Conservation (phyloP, 441 rosid genomes). For the Lagerstroemia fauriei region DNA sequence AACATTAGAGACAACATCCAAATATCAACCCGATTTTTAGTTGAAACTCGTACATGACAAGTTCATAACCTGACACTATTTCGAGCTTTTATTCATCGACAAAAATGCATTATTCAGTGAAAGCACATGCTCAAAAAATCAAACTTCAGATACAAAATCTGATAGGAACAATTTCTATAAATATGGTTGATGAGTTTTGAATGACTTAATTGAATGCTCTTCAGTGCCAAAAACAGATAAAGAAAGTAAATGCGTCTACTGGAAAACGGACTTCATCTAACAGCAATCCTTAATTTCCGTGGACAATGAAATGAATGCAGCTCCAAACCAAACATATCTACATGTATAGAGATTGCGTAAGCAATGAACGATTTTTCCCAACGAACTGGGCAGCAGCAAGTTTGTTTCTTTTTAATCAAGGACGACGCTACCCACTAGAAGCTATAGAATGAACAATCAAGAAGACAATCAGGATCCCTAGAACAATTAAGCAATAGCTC, state of each 20-base stretch:
- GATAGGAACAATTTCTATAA: too few species aligned
- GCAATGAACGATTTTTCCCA: background rate
- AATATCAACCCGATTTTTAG: background rate
- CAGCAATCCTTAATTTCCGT: background rate
- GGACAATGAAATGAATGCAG: background rate
- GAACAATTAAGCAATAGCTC: background rate
- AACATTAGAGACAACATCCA: background rate
- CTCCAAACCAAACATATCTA: background rate
- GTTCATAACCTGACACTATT: background rate
- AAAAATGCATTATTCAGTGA: background rate
- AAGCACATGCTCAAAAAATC: background rate
- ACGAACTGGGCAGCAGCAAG: background rate
- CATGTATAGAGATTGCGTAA: background rate
- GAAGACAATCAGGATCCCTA: background rate
- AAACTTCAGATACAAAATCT: background rate
- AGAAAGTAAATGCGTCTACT: background rate
- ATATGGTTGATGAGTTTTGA: background rate
- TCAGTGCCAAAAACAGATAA: background rate
- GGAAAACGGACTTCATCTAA: background rate
- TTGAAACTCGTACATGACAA: background rate
- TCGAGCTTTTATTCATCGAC: background rate
- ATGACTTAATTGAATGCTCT: background rate
- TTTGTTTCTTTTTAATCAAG: background rate
- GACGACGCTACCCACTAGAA: background rate
- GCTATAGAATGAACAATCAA: background rate